Evolutionary conservation across 1,139 yeast species (phyloP).

Genomic region (Yamadazyma dendronema): DNA sequence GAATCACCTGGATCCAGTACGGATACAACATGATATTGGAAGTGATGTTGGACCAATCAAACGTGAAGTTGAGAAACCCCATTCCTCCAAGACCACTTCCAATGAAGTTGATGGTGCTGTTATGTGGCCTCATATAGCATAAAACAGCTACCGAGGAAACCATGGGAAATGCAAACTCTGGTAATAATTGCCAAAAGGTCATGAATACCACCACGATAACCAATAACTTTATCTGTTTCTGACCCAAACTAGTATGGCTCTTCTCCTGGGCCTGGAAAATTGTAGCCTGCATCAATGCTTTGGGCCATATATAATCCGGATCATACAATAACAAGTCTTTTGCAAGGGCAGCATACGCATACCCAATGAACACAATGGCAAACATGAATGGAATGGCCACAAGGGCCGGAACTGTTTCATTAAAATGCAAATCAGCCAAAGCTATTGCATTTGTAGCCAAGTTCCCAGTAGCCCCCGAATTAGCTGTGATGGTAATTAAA

Average conservation of each 20-base stretch:
- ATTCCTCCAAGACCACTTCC: conserved; percentile 49
- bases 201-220: conserved; percentile 26
- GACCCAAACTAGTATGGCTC: conserved; percentile 14
- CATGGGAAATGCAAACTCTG: conserved; percentile 42
- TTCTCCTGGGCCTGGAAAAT: conserved; percentile 33
- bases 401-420: conserved; percentile 26
- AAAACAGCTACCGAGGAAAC: conserved; percentile 37
- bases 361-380: conserved; percentile 47
- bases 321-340: conserved; percentile 40
- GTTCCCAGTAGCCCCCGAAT: conserved; percentile 47
- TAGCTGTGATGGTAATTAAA: conserved; percentile 43
- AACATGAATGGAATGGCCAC: conserved; percentile 42
- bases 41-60: conserved; percentile 49
- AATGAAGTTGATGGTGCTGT: conserved; percentile 32
- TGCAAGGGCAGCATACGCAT: conserved; percentile 47
- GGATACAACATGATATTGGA: conserved; percentile 44
- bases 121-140: conserved; percentile 45
- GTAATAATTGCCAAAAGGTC: conserved; percentile 42
- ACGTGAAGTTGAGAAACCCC: conserved; percentile 40
- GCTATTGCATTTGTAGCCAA: conserved; percentile 42
- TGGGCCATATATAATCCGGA: conserved; percentile 45
- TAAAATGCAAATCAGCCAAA: conserved; percentile 39
- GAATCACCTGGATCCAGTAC: conserved; percentile 44
- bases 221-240: conserved; percentile 34
- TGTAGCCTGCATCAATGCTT: conserved; percentile 47